Evolutionary conservation across 106 monocot species (phyloP).

Genomic region (Hemerocallis citrina): DNA sequence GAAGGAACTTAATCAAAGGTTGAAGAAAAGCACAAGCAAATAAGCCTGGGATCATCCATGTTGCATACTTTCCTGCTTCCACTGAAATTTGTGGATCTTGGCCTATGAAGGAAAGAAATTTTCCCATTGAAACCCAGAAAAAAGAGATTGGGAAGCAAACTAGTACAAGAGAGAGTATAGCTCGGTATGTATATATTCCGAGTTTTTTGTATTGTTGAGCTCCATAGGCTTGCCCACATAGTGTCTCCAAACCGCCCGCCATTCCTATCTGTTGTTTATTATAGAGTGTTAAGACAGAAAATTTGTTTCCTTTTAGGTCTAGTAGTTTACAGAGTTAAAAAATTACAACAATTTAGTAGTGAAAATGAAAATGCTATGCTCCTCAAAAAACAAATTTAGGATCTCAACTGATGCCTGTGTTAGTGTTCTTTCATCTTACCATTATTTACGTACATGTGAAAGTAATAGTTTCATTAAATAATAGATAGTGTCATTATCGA

Average conservation of each 20-base stretch:
- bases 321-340: too few species aligned
- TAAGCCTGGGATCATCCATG: conserved; percentile 36
- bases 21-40: conserved; percentile 42
- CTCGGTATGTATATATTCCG: conserved; percentile 30
- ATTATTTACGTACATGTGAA: too few species aligned
- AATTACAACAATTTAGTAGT: too few species aligned
- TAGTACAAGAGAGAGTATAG: conserved; percentile 28
- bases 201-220: conserved; percentile 47
- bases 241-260: conserved; percentile 46
- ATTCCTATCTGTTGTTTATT: conserved; percentile 30
- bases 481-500: too few species aligned
- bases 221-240: conserved; percentile 60
- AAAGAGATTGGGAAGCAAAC: conserved; percentile 45
- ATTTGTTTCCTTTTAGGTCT: too few species aligned
- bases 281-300: too few species aligned
- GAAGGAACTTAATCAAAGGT: conserved; percentile 54
- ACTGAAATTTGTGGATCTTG: conserved; percentile 31
- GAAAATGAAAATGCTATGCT: too few species aligned
- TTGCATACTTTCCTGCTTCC: conserved; percentile 32
- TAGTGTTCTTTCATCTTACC: too few species aligned
- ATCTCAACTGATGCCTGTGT: too few species aligned
- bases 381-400: too few species aligned
- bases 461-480: too few species aligned
- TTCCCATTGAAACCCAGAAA: conserved; percentile 15
- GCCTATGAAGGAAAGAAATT: conserved; percentile 21